A percentile compares a stretch with the other conserved stretches of the same genome.
Evolutionary conservation across 495 filamentous ascomycete species (phyloP).

Genomic region (Neurospora intermedia): DNA sequence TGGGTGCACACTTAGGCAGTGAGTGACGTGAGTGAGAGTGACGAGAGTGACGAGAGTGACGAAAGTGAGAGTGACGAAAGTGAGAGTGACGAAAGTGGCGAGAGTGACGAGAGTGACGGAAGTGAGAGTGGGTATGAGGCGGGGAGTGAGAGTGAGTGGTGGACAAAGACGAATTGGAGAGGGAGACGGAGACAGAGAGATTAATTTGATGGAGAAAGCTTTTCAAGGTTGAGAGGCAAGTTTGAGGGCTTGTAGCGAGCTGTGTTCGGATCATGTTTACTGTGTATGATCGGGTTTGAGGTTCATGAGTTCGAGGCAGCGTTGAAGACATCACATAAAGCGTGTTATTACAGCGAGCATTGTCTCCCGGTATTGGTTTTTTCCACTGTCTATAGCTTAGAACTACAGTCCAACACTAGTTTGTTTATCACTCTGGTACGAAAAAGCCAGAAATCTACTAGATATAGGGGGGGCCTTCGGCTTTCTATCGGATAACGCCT

Average conservation of each 20-base stretch:
- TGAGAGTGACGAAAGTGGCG: background rate
- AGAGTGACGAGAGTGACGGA: no score
- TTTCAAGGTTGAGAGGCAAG: background rate
- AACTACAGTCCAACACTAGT: no score
- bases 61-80: no score
- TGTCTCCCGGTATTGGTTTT: background rate
- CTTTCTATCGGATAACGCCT: no score
- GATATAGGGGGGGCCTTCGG: no score
- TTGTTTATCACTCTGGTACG: no score
- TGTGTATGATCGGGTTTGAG: background rate
- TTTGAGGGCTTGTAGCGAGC: background rate
- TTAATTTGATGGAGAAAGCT: background rate
- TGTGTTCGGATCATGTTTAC: background rate
- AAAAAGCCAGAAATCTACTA: no score
- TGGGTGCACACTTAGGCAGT: constrained; percentile 35
- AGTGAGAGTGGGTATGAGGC: no score
- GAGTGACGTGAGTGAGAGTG: background rate
- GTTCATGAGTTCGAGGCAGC: background rate
- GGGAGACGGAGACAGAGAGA: background rate
- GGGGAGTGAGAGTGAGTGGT: background rate
- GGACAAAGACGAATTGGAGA: background rate
- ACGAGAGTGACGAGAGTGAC: background rate
- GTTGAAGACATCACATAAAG: background rate
- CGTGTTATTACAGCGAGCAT: background rate
- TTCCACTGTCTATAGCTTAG: background rate